These are phyloP conservation scores for Pseudocohnilembus persalinus DNA, from an alignment of 169 alveolate species.

Conservation along the genomic window DNA sequence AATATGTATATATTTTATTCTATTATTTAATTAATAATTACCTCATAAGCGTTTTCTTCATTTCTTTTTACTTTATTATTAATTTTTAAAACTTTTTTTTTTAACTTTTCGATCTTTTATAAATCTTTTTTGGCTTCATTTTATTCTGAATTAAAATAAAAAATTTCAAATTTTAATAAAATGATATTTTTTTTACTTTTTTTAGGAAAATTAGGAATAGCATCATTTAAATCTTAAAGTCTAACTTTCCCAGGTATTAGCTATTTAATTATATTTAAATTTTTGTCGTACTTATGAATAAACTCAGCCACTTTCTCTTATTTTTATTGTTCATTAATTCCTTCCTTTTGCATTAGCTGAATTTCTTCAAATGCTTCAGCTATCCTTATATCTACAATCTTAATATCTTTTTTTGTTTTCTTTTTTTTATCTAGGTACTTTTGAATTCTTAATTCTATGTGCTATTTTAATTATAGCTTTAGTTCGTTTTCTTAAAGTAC, in stretches of 20 bases:
- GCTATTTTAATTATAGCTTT: not conserved
- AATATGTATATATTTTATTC: too few species aligned
- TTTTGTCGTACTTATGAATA: not conserved
- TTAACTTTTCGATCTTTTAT: too few species aligned
- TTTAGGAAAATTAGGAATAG: not conserved
- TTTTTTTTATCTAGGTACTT: not conserved
- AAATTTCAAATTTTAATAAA: too few species aligned
- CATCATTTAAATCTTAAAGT: not conserved
- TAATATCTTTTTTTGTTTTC: not conserved
- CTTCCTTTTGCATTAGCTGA: not conserved
- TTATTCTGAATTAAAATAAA: too few species aligned
- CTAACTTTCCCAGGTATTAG: not conserved
- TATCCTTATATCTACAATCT: not conserved
- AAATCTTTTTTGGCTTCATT: not conserved
- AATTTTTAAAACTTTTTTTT: not conserved
- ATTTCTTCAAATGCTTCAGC: not conserved
- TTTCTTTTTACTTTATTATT: not conserved
- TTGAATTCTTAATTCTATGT: not conserved
- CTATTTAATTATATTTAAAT: too few species aligned
- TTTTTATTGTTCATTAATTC: not conserved
- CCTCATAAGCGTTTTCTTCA: not conserved
- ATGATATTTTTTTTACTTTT: too few species aligned
- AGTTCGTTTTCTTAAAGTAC: not conserved
- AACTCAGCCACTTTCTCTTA: not conserved
- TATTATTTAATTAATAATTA: too few species aligned